These are phyloP conservation scores for Aureobasidium leucospermi DNA, from an alignment of 2,329 filamentous ascomycete genomes.

Conservation along the genomic window DNA sequence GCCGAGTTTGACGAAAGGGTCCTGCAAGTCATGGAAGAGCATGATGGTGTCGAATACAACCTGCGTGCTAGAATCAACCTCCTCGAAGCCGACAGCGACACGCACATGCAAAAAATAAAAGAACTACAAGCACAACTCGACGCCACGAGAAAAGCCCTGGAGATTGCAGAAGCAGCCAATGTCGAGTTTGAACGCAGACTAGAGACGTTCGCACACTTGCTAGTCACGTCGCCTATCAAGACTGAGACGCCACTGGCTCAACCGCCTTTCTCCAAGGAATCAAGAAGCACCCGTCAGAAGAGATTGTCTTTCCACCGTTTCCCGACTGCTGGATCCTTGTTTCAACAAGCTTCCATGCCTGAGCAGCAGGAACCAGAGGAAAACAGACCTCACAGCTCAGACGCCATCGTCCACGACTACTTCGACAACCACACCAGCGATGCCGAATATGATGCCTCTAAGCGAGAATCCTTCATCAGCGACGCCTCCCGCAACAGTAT, in stretches of 20 bases:
- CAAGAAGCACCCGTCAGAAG: constrained; percentile 14
- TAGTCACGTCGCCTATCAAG: constrained; percentile 31
- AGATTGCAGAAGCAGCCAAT: constrained; percentile 29
- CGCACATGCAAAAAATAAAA: constrained; percentile 23
- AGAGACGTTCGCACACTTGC: constrained; percentile 31
- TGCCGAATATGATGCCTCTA: constrained; percentile 7
- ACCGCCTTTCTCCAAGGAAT: constrained; percentile 17
- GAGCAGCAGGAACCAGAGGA: background rate
- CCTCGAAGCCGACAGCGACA: constrained; percentile 26
- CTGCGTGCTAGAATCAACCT: constrained; percentile 24
- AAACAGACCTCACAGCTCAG: background rate
- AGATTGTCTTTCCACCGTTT: constrained; percentile 26
- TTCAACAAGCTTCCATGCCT: background rate
- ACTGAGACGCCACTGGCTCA: constrained; percentile 20
- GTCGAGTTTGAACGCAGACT: constrained; percentile 31
- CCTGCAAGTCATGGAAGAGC: constrained; percentile 26
- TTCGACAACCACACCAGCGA: constrained; percentile 5
- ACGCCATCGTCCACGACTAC: background rate
- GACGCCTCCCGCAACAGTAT: constrained; percentile 10
- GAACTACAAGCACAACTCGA: constrained; percentile 30
- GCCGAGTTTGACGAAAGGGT: constrained; percentile 29
- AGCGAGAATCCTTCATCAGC: constrained; percentile 10
- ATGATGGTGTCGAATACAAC: constrained; percentile 22
- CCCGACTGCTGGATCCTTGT: constrained; percentile 25
- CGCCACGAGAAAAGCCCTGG: constrained; percentile 23